These are phyloP conservation scores for Hypoxylon fragiforme DNA, from an alignment of 495 filamentous ascomycete species.

Conservation along the genomic window DNA sequence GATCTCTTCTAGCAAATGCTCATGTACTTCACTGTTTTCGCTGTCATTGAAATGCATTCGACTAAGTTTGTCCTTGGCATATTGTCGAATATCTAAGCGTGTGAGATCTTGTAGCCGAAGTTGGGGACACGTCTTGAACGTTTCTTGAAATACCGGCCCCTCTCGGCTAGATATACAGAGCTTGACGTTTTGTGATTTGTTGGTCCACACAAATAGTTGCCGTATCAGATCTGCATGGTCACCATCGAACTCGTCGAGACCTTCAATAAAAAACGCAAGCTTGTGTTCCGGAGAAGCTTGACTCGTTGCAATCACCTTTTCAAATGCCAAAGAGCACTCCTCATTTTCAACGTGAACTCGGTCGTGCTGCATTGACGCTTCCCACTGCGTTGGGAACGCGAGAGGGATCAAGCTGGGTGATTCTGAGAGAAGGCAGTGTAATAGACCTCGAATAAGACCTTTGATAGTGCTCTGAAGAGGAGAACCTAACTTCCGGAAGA, in stretches of 20 bases:
- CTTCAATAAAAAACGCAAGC: slow-evolving; percentile 41
- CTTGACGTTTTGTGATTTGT: slow-evolving; percentile 36
- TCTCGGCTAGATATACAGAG: slow-evolving; percentile 51
- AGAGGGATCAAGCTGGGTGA: slow-evolving; percentile 36
- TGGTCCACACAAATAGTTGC: slow-evolving; percentile 17
- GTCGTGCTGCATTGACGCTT: slow-evolving; percentile 2
- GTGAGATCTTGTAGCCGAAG: slow-evolving; percentile 25
- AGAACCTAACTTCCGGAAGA: slow-evolving; percentile 51
- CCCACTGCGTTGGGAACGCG: slow-evolving; percentile 24
- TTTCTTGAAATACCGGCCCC: slow-evolving; percentile 40
- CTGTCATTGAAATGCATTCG: slow-evolving; percentile 30
- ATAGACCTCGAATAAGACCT: slow-evolving; percentile 46
- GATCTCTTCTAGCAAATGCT: slow-evolving; percentile 22
- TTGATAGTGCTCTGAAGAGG: slow-evolving; percentile 44
- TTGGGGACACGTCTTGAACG: slow-evolving; percentile 26
- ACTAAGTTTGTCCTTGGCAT: slow-evolving; percentile 26
- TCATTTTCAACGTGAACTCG: slow-evolving; percentile 14
- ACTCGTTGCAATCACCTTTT: slow-evolving; percentile 5
- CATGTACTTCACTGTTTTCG: background rate
- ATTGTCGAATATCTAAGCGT: slow-evolving; percentile 10
- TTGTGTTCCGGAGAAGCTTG: slow-evolving; percentile 28
- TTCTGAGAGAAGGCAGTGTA: slow-evolving; percentile 39
- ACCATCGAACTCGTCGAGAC: slow-evolving; percentile 46
- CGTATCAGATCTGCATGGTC: slow-evolving; percentile 9
- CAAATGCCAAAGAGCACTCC: slow-evolving; percentile 16